phyloP scores from a whole-genome alignment of 169 alveolate species.

The Plasmodium billcollinsi region DNA sequence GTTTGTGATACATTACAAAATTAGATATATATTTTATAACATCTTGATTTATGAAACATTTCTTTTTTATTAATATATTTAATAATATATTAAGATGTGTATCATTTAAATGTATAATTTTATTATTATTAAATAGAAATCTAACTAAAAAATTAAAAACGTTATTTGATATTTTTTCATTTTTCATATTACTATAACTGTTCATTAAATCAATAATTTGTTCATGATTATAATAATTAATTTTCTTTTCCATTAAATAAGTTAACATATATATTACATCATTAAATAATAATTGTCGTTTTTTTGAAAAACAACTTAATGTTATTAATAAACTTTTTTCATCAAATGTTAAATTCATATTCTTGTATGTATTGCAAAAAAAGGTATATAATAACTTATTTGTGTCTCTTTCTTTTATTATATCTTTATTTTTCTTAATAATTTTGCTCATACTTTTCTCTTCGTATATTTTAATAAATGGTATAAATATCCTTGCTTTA shows the following conservation, averaged over 20 bases:
- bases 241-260: conserved; percentile 36
- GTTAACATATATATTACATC: conserved; percentile 46
- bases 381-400: conserved; percentile 3
- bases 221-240: conserved; percentile 31
- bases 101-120: conserved; percentile 52
- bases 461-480: conserved; percentile 15
- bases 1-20: conserved; percentile 53
- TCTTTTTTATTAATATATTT: conserved; percentile 37
- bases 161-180: conserved; percentile 30
- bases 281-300: conserved; percentile 1
- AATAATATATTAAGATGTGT: conserved; percentile 24
- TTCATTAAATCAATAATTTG: conserved; percentile 33
- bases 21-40: conserved; percentile 25
- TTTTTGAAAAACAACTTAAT: conserved; percentile 37
- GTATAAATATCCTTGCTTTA: conserved; percentile 30
- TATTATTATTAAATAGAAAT: conserved; percentile 51
- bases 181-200: conserved; percentile 29
- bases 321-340: conserved; percentile 30
- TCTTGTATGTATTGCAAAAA: conserved; percentile 19
- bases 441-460: neutral
- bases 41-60: conserved; percentile 35
- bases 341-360: conserved; percentile 33
- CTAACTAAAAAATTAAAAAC: conserved; percentile 39
- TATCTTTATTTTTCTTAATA: neutral
- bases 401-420: neutral